Base-by-base conservation (phyloP, 2,329 filamentous ascomycete species). In the Boeremia lycopersici region DNA sequence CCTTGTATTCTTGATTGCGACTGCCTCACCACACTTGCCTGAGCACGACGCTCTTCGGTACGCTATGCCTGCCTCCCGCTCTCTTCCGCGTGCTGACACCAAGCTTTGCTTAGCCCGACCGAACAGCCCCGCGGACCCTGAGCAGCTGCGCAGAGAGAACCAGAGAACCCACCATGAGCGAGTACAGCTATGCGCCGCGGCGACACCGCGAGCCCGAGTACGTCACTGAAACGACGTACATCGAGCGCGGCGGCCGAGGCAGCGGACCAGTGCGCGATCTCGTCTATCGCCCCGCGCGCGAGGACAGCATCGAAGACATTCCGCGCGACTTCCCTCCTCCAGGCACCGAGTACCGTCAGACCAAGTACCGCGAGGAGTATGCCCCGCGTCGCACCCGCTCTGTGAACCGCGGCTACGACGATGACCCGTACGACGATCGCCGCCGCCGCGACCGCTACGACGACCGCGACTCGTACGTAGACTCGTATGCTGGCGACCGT, bases 221-320 rank as follows among this genome's bases (percentile, higher is more conserved):
- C 56, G 77, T 81, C 60, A 72, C 74, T 44, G 79, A 82, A 68
- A 79, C 78, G 50, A 80, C 78, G 33, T 82, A 81, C 72, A 78
- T 81, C 60, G 78, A 76, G 75, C 66, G 80, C 78, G 71, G 78
- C 74, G 63, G 78, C 71, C 69, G 65, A 29, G 77, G 76, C 48
- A 74, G 71, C 57, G 70, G 74, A 12, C 71, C 74, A 34, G 75
- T 76, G 30, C 76, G 77, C 48, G 80, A 81, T 59, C 76, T 82
- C 48, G 79, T 80, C 68, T 81, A 78, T 69, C 79, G 80, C 53
- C 75, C 79, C 44, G 61, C 60, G n/a, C 87, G 89, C 61, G 88
- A 93, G 71, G 88, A 91, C 68, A 92, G 88, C 74, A 87, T 96
- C 70, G 93, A 96, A 77, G 90, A 96, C 76, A 86, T 96, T 56